Evolutionary conservation across 1,284 basidiomycete species (phyloP), one percentile per base, ranked within the genome.

Genomic region (Athelia psychrophila): DNA sequence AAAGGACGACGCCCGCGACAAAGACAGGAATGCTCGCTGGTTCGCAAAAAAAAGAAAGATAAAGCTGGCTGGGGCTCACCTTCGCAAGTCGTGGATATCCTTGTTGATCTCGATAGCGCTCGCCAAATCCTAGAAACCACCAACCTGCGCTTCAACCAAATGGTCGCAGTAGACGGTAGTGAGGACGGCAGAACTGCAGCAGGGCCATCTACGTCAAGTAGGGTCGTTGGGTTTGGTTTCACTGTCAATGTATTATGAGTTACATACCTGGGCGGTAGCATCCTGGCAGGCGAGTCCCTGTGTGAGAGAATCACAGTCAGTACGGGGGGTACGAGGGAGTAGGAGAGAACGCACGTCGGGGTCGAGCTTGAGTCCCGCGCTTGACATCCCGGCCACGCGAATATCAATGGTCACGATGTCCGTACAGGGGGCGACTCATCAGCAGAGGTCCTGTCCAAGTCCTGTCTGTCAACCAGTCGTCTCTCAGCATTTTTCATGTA

Each of bases 251-350:
- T n/a, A n/a, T n/a, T n/a, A n/a, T n/a, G n/a, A n/a, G 38, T 15
- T 54, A 54, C 63, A 47, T 52, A 81, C 80, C 76, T 93, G 91
- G 51, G 95, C 95, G 51, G 95, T 97, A 58, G 95, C 95, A 84
- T 99, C 97, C 80, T 99, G 97, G 80, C 96, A 99, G 53, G 97
- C 96, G 60, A 99, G 97, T 66, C 96, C 94, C 94, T 97, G 66
- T 16, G n/a, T n/a, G n/a, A n/a, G n/a, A 42, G 56, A 15, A 22
- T 61, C n/a, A 44, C 50, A 51, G 56, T 38, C 19, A 48, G 44
- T 48, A 59, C 56, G 59, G 51, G 44, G 12, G 51, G 50, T n/a
- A n/a, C 48, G 45, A 36, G 23, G 12, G 22, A 52, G 22, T 47
- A 24, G 27, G 44, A 49, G 9, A 54, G 36, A 22, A 79, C 91